Evolutionary conservation across 176 grass and related monocot genomes (phyloP), one percentile per base, ranked within the genome.

Genomic region (Rhynchospora tenuis): DNA sequence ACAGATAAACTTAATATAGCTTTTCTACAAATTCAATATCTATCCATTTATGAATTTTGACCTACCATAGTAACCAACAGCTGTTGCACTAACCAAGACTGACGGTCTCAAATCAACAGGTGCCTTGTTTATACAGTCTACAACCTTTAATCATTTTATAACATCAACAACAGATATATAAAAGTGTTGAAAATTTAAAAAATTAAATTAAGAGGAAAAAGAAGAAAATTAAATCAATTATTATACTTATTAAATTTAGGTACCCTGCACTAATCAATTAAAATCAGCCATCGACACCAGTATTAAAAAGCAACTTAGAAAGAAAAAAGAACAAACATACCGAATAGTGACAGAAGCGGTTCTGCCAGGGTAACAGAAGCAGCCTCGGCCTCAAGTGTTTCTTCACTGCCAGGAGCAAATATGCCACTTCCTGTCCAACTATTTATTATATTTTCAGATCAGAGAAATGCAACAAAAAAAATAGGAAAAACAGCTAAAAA

Each of bases 1-100:
- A 78, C 26, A 9, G 52, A 17, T 61, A 16, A 47, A 68, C 51
- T 54, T 65, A 13, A 5, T 52, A 29, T 48, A 67, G 67, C 9
- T 17, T 65, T 46, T 3, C 0, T 42, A 22, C 31, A 51, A 75
- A 50, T 9, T 24, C 12, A 84, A 62, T 63, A 27, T 28, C 2
- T 59, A 60, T 17, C 45, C 14, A 87, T 27, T 64, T 79, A 24
- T 54, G 31, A n/a, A 20, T 12, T 69, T 29, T 62, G 2, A 33
- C 60, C 22, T 87, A 98, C 95, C 95, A 45, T 98, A 98, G 85
- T 94, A 98, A 67, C 95, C 92, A 79, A 98, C 88, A n/a, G 95
- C 95, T 15, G 95, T 98, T 44, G 95, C 95, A 75, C 92, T 98
- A 64, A 98, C 86, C 44, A 98, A 91, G 82, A 98, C 95, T 42